Percentiles rank a stretch among this genome's conserved stretches.
Evolutionary conservation across 2,329 filamentous ascomycete species (phyloP).

Genomic region (Xylariaceae sp.): DNA sequence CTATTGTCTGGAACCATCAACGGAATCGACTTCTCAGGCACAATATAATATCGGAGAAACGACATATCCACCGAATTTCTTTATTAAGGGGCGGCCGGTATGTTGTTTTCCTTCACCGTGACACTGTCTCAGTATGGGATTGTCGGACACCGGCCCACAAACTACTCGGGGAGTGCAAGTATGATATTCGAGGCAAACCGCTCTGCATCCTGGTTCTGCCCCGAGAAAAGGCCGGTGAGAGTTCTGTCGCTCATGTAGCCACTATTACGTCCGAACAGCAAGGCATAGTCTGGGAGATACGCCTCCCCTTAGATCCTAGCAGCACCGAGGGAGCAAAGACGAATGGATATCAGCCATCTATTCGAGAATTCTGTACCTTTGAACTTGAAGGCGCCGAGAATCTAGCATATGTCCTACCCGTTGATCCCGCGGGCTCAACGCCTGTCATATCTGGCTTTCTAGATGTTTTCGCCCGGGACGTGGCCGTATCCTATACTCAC

Average conservation of each 20-base stretch:
- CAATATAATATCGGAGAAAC: conserved; percentile 60
- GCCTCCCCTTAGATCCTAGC: conserved; percentile 46
- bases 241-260: conserved; percentile 64
- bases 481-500: conserved; percentile 77
- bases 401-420: conserved; percentile 65
- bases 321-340: conserved; percentile 23
- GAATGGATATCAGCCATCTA: conserved; percentile 35
- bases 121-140: conserved; percentile 73
- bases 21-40: conserved; percentile 57
- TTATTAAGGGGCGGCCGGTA: conserved; percentile 72
- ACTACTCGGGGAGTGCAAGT: conserved; percentile 54
- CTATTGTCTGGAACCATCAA: conserved; percentile 73
- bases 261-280: conserved; percentile 73
- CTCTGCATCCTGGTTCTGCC: conserved; percentile 76
- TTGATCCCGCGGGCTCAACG: conserved; percentile 76
- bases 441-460: conserved; percentile 70
- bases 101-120: conserved; percentile 71
- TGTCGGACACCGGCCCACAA: conserved; percentile 55
- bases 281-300: conserved; percentile 76
- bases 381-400: conserved; percentile 56
- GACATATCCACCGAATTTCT: conserved; percentile 74
- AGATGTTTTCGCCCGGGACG: conserved; percentile 78
- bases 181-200: conserved; percentile 61
- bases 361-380: conserved; percentile 67
- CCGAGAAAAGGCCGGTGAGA: conserved; percentile 49